phyloP scores from a whole-genome alignment of 108 stramenopile genomes.

The Epipyxis sp. region DNA sequence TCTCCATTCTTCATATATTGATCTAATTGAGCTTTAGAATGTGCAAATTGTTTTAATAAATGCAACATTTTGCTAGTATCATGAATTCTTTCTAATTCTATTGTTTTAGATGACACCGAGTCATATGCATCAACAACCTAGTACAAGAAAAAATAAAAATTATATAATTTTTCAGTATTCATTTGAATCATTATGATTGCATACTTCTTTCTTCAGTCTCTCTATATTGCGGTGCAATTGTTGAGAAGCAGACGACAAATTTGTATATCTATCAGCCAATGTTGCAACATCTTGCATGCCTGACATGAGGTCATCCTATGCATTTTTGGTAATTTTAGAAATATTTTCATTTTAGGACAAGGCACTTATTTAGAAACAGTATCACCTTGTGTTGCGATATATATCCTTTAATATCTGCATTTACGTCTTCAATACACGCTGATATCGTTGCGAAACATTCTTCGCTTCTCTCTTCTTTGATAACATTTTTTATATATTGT shows the following conservation, averaged over 20 bases:
- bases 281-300: slow-evolving; percentile 32
- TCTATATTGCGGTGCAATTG: neutral
- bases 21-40: slow-evolving; percentile 11
- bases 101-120: neutral
- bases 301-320: slow-evolving; percentile 4
- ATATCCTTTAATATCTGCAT: slow-evolving; percentile 29
- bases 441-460: slow-evolving; percentile 1
- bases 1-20: slow-evolving; percentile 7
- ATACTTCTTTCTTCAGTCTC: slow-evolving; percentile 8
- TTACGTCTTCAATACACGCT: neutral
- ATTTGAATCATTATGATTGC: neutral
- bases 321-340: neutral
- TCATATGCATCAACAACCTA: slow-evolving; percentile 19
- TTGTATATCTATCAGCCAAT: slow-evolving; percentile 9
- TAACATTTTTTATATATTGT: slow-evolving; percentile 22
- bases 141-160: neutral
- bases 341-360: too few relatives aligned
- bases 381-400: slow-evolving; percentile 7
- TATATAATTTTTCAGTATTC: neutral
- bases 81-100: slow-evolving; percentile 27
- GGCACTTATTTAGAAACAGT: neutral
- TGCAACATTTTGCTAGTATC: neutral
- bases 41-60: slow-evolving; percentile 2
- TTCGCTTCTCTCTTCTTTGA: slow-evolving; percentile 8
- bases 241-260: neutral